Evolutionary conservation across 495 filamentous ascomycete species (phyloP).

Genomic region (Aspergillus asperescens): DNA sequence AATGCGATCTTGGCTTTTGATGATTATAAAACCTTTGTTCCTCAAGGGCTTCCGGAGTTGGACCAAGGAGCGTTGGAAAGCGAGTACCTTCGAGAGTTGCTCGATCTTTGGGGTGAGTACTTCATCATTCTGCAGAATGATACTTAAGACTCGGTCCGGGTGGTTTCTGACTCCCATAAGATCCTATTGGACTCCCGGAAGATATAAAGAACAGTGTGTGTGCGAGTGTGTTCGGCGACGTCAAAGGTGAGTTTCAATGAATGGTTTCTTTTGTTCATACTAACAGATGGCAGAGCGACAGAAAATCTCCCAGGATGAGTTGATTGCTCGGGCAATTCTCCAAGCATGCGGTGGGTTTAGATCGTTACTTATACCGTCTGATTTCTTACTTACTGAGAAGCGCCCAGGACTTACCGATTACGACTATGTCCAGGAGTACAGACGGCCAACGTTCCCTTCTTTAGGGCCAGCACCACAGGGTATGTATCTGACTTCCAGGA

Average conservation of each 20-base stretch:
- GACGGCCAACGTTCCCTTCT: slow-evolving; percentile 11
- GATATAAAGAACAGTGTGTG: background rate
- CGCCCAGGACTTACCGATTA: slow-evolving; percentile 3
- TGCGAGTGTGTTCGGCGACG: background rate
- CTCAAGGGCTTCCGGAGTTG: slow-evolving; percentile 2
- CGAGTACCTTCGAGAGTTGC: slow-evolving; percentile 6
- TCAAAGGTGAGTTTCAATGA: slow-evolving; percentile 3
- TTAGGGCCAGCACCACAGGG: slow-evolving; percentile 6
- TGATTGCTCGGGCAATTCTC: slow-evolving; percentile 1
- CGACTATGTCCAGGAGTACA: slow-evolving; percentile 9
- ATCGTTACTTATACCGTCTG: background rate
- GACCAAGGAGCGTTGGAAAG: background rate
- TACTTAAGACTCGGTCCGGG: no score
- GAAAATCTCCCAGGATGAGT: background rate
- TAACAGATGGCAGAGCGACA: slow-evolving; percentile 1
- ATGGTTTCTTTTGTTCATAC: background rate
- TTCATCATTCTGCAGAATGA: background rate
- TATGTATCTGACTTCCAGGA: background rate
- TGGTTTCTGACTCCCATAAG: background rate
- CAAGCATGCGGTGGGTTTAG: slow-evolving; percentile 4
- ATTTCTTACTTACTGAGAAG: background rate
- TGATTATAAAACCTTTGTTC: slow-evolving; percentile 8
- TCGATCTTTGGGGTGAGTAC: slow-evolving; percentile 6
- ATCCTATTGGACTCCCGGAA: background rate
- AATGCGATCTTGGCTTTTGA: slow-evolving; percentile 9